Percentiles rank a stretch among this genome's conserved stretches.
Evolutionary conservation across 805 yeast species (phyloP).

Genomic region (Candida krabiensis): DNA sequence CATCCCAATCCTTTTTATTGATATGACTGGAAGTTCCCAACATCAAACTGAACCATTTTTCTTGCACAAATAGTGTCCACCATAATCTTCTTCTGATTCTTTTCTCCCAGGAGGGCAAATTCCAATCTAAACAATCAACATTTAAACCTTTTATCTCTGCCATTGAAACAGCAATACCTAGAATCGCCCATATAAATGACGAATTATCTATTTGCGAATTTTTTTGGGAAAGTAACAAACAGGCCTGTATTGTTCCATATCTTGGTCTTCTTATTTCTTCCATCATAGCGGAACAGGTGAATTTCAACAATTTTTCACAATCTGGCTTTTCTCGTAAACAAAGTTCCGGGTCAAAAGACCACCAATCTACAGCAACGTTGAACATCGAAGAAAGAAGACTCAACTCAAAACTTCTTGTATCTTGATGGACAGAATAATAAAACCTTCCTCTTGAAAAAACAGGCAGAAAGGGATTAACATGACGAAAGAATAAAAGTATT

Average conservation of each 20-base stretch:
- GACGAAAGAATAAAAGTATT: neutral
- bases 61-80: constrained; percentile 5
- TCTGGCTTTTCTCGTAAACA: neutral
- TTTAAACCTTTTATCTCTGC: constrained; percentile 1
- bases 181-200: neutral
- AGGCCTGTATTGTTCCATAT: constrained; percentile 1
- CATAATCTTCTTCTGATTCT: constrained; percentile 4
- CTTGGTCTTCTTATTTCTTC: neutral
- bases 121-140: constrained; percentile 2
- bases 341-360: constrained; percentile 1
- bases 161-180: neutral
- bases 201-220: neutral
- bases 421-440: neutral
- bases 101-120: constrained; percentile 3
- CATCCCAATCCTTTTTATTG: constrained; percentile 2
- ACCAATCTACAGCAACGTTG: constrained; percentile 1
- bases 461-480: constrained; percentile 1
- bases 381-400: neutral
- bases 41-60: constrained; percentile 3
- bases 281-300: neutral
- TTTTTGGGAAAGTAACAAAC: constrained; percentile 1
- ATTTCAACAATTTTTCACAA: neutral
- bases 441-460: neutral
- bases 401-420: neutral
- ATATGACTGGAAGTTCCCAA: constrained; percentile 2